A percentile compares a stretch with the other conserved stretches of the same genome.
These are phyloP conservation scores for Rhodomyrtus tomentosa DNA, from an alignment of 345 rosid genomes.

Conservation along the genomic window DNA sequence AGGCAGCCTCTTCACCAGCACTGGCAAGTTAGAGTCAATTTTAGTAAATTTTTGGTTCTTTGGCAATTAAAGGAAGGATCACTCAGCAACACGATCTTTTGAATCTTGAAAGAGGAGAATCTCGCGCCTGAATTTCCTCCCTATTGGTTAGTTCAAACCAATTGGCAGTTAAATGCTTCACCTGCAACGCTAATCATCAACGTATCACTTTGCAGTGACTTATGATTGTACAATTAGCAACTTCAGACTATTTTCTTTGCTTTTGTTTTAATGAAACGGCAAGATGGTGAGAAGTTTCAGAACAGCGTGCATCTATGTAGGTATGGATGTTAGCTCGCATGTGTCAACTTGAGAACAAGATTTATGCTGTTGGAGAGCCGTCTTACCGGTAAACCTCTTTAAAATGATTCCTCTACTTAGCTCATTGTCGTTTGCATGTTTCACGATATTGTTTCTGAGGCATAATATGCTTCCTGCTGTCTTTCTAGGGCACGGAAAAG, in stretches of 20 bases:
- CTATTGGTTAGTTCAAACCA: background rate
- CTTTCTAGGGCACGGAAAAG: conserved; percentile 57
- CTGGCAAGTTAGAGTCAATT: background rate
- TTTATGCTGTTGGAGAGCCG: conserved; percentile 85
- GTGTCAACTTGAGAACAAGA: conserved; percentile 98
- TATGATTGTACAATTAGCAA: background rate
- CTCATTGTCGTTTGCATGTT: background rate
- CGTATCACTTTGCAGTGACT: background rate
- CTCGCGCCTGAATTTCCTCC: background rate
- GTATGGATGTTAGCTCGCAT: conserved; percentile 95
- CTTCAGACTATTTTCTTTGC: background rate
- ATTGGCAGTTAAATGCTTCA: background rate
- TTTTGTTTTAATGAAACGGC: background rate
- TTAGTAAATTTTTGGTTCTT: background rate
- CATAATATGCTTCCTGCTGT: background rate
- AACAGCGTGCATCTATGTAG: conserved; percentile 13
- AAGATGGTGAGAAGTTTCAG: background rate
- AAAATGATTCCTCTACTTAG: background rate
- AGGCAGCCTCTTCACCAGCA: background rate
- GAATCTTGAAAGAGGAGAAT: background rate
- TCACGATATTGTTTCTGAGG: background rate
- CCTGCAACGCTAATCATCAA: background rate
- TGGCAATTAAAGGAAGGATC: background rate
- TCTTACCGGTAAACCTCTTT: conserved; percentile 60
- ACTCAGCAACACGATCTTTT: background rate